Percentiles rank a stretch among this genome's conserved stretches.
Evolutionary conservation across 257 asterid species (phyloP).

Genomic region (Plectranthus barbatus): DNA sequence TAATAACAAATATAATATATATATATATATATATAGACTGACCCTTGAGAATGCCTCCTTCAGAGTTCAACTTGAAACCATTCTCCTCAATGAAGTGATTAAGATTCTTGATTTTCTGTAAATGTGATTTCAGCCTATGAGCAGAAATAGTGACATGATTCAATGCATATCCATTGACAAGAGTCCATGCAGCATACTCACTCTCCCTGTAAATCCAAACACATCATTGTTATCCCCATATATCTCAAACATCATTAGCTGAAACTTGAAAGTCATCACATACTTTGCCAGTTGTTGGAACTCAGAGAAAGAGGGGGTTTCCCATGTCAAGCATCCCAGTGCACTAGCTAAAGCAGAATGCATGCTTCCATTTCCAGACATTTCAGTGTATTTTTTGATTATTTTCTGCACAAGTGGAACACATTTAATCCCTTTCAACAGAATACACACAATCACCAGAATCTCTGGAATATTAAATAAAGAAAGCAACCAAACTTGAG

Average conservation of each 20-base stretch:
- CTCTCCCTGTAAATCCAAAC: slow-evolving; percentile 63
- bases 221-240: not conserved
- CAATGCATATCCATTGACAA: slow-evolving; percentile 78
- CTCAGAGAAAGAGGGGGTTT: slow-evolving; percentile 65
- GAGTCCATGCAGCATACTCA: slow-evolving; percentile 97
- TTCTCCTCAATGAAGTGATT: slow-evolving; percentile 73
- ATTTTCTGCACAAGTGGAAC: slow-evolving; percentile 45
- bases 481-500: not conserved
- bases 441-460: not conserved
- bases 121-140: slow-evolving; percentile 68
- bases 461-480: not conserved
- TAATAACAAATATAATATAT: no score
- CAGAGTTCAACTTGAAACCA: slow-evolving; percentile 81
- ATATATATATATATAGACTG: slow-evolving; percentile 21
- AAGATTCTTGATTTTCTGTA: slow-evolving; percentile 43
- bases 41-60: slow-evolving; percentile 93
- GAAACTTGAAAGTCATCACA: not conserved
- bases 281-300: slow-evolving; percentile 77
- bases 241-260: not conserved
- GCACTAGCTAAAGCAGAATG: slow-evolving; percentile 84
- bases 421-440: no score
- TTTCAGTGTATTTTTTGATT: slow-evolving; percentile 54
- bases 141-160: slow-evolving; percentile 84
- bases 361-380: slow-evolving; percentile 51
- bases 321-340: slow-evolving; percentile 84